Base-by-base conservation (phyloP, 768 basidiomycete genomes). In the Terana coerulea region DNA sequence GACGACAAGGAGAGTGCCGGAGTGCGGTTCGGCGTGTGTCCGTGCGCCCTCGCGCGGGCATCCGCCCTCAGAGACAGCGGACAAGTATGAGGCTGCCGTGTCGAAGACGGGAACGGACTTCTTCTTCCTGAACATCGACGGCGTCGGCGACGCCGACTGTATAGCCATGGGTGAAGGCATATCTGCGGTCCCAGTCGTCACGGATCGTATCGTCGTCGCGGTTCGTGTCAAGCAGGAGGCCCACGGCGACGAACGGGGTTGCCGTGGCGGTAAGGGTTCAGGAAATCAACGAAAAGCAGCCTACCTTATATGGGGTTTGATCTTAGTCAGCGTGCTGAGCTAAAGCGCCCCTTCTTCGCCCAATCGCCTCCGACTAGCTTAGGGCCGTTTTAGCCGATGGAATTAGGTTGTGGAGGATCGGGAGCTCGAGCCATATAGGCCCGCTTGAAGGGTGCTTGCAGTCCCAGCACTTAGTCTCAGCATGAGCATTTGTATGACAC, bases 1-100 rank as follows among this genome's bases (percentile, higher is more conserved):
- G 88, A 88, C 3, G 88, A 88, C 8, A 86, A 71, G 0, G 89
- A 90, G 12, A 88, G 70, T 0, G 88, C 80, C 1, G 87, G 86
- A 1, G 86, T 88, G 5, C 84, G 79, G 0, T 78, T 72, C 14
- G 84, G 80, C 10, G 82, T 68, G 15, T 61, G 54, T 29, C 69
- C 67, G 49, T 68, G 70, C 49, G 69, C 69, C 52, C 85, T 79
- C 8, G 83, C 81, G 44, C 83, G 77, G 34, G 86, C 83, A 64
- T 91, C 89, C 15, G 80, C 81, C n/a, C 64, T 80, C 66, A 17
- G 80, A 80, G 15, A 84, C 70, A 8, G 80, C 83, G 43, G 79
- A 76, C 10, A 84, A 73, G 63, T 83, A 84, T 33, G 78, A 78
- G 11, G 79, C 74, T 3, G 83, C 83, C 3, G 78, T 75, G 28